Evolutionary conservation across 306 rosid species (phyloP).

Genomic region (Macrotyloma uniflorum): DNA sequence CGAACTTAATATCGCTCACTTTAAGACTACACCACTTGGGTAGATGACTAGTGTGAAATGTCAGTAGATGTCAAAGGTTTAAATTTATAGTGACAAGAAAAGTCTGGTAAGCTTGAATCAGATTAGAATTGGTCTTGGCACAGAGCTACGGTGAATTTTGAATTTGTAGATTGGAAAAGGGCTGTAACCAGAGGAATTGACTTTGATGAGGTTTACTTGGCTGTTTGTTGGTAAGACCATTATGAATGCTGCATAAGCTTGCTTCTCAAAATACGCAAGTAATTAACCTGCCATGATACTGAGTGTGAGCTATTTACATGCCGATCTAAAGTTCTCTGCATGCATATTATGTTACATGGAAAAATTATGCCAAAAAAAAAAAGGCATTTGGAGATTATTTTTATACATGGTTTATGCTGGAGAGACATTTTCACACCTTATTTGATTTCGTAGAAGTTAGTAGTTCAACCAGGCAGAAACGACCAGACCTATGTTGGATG

Average conservation of each 20-base stretch:
- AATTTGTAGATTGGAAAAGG: neutral
- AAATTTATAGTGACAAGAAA: neutral
- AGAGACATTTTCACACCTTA: neutral
- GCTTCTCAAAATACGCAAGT: neutral
- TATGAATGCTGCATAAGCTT: neutral
- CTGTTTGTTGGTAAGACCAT: neutral
- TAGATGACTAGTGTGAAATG: neutral
- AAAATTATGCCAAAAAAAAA: neutral
- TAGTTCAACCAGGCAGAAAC: constrained; percentile 9
- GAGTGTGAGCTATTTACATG: neutral
- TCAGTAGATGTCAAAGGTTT: neutral
- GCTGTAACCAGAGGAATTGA: neutral
- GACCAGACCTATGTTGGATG: neutral
- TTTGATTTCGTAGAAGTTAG: neutral
- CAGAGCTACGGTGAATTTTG: neutral
- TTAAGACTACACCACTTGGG: neutral
- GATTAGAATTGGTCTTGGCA: neutral
- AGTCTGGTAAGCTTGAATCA: neutral
- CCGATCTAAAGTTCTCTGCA: neutral
- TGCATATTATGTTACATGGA: neutral
- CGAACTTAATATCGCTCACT: neutral
- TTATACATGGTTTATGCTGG: neutral
- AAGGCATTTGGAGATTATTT: constrained; percentile 8
- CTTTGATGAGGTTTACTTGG: neutral
- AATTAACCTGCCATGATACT: neutral